Evolutionary conservation across 306 rosid species (phyloP), one percentile per base, ranked within the genome.

Genomic region (Abrus precatorius): DNA sequence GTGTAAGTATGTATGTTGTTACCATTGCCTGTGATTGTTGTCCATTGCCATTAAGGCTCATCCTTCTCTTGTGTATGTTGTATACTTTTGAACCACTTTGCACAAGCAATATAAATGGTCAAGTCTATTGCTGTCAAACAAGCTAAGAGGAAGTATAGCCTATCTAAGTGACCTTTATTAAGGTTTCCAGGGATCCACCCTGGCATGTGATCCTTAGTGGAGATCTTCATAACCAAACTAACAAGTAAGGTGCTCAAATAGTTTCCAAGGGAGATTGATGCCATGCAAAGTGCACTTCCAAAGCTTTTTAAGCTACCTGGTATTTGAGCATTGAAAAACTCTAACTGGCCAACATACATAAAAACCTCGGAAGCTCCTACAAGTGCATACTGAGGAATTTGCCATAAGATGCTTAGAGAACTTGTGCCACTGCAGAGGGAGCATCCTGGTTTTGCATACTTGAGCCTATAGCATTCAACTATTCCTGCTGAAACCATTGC

Each of bases 241-340:
- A 90, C 91, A 57, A 92, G 66, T 77, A 92, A 32, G 67, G 87
- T 88, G 72, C 94, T 90, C 13, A 86, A 89, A 45, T 88, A 92
- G 83, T 90, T 92, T 49, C 97, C 97, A 6, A 92, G 88, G 1
- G 97, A 86, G 43, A 90, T 89, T 0, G 94, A 90, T 5, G 97
- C 89, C 97, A 92, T 92, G 86, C 97, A 92, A 36, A 92, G 89
- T 9, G 94, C 90, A 63, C 94, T 92, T 52, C 97, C 97, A 28
- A 92, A 88, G 85, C 97, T 92, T 68, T 92, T 92, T 12, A 92
- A 85, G n/a, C 97, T 94, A 28, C 90, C 94, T 5, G 97, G 97
- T 5, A 94, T 87, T 34, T 92, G 91, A 32, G 90, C 92, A 14
- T 90, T 90, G 83, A 92, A 90, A 78, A 92, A 92, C 84, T 92